Conservation (phyloP, 345 rosid species). For the Citrus unshiu region DNA sequence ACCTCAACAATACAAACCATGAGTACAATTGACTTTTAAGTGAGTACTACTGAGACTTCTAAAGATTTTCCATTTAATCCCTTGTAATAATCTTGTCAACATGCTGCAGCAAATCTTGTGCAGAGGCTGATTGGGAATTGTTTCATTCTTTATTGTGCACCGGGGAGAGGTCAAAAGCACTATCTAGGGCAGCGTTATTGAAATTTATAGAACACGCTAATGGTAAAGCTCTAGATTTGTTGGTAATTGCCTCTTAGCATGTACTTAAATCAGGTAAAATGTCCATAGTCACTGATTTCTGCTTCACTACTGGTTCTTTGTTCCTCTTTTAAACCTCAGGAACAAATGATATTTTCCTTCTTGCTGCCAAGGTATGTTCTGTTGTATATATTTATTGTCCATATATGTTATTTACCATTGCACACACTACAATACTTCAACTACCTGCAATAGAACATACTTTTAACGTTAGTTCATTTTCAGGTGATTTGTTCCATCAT, state of each 20-base stretch:
- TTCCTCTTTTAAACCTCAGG: constrained; percentile 36
- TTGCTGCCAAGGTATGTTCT: constrained; percentile 78
- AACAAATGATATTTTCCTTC: constrained; percentile 85
- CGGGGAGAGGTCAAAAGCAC: constrained; percentile 62
- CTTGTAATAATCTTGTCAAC: constrained; percentile 14
- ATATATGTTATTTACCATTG: neutral
- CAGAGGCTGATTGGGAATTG: constrained; percentile 72
- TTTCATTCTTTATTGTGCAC: constrained; percentile 78
- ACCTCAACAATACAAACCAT: neutral
- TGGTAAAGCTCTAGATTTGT: constrained; percentile 39
- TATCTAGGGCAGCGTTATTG: constrained; percentile 50
- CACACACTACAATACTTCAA: neutral
- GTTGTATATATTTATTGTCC: neutral
- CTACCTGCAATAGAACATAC: neutral
- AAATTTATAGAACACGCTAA: constrained; percentile 69
- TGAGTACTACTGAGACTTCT: neutral
- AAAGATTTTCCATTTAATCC: neutral
- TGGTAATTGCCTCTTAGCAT: neutral
- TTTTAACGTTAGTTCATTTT: constrained; percentile 10
- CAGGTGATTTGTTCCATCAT: constrained; percentile 76
- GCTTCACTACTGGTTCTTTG: neutral
- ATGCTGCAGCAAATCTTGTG: constrained; percentile 61
- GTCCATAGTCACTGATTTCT: neutral
- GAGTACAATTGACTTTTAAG: neutral
- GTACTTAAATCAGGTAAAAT: neutral